Evolutionary conservation across 805 yeast genomes (phyloP), one percentile per base, ranked within the genome.

Genomic region (Cyberlindnera subsufficiens): DNA sequence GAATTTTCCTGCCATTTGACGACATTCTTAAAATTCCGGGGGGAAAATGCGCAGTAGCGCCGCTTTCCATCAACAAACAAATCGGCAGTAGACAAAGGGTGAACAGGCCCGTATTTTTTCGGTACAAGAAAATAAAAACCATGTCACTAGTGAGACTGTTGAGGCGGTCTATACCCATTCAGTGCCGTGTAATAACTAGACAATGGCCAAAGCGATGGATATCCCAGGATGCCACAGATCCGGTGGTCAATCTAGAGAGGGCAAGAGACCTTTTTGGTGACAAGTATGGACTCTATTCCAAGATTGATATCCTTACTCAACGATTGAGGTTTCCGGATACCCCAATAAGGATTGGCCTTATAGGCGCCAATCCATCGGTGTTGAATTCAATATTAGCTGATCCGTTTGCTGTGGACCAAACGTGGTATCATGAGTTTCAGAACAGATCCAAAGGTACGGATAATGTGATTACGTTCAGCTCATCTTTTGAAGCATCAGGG

Each of bases 401-500:
- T 43, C 66, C 65, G 9, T 63, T 62, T 37, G 55, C 60, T 1
- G 33, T 56, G 1, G 59, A 63, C 30, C 64, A 60, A 37, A 25
- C 54, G 10, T 64, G 68, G 68, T 54, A 53, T 34, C 39, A 51
- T 3, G 47, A 43, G 30, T 37, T 51, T 30, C 29, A 39, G 14
- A 30, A 40, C 14, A 37, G 52, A 46, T 22, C 47, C 4, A 3
- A 17, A 2, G 15, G 18, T 0, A 32, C 33, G 13, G 38, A 46
- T 34, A 38, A 38, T 16, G 30, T 55, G 6, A 38, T 63, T 19
- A 53, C 43, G 36, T 61, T 47, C 42, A 54, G 60, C 7, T 44
- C 49, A 4, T 35, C 39, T 3, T 53, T 56, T 36, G 55, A 59
- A 29, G 37, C 41, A 8, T 45, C 48, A 13, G 43, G 45, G 8